A percentile compares a stretch with the other conserved stretches of the same genome.
phyloP scores from a whole-genome alignment of 148 eudicot species.

The Camellia sinensis region DNA sequence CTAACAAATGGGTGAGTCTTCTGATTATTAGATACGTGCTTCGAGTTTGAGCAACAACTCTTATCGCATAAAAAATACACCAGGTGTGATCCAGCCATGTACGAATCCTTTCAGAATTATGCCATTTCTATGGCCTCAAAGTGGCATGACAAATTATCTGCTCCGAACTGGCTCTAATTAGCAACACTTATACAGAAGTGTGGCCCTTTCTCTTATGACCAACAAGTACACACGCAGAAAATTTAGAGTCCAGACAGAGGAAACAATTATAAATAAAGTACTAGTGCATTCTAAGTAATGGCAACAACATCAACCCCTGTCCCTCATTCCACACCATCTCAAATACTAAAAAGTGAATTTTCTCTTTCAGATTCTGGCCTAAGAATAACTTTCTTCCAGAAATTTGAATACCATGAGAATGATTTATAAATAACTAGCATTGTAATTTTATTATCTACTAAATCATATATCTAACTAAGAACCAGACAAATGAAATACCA shows the following conservation, averaged over 20 bases:
- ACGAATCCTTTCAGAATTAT: not conserved
- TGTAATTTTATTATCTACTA: not conserved
- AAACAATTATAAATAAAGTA: not conserved
- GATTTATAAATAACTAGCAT: not conserved
- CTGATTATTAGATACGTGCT: not conserved
- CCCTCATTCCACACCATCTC: not conserved
- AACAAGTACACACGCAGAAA: too few species aligned
- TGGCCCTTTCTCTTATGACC: too few species aligned
- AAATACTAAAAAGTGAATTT: conserved; percentile 1
- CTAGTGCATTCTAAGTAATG: not conserved
- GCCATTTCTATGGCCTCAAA: too few species aligned
- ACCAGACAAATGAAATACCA: not conserved
- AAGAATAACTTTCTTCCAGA: not conserved
- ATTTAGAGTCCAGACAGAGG: not conserved
- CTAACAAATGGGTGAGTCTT: conserved; percentile 57
- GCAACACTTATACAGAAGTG: too few species aligned
- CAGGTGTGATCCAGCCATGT: not conserved
- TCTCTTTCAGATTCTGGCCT: not conserved
- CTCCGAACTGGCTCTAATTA: too few species aligned
- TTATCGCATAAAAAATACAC: too few species aligned
- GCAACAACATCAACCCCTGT: not conserved
- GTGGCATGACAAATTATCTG: too few species aligned
- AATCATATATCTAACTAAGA: not conserved
- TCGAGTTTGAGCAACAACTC: not conserved
- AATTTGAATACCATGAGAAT: not conserved